Evolutionary conservation across 2,329 filamentous ascomycete genomes (phyloP).

Genomic region (Fusarium sp.): DNA sequence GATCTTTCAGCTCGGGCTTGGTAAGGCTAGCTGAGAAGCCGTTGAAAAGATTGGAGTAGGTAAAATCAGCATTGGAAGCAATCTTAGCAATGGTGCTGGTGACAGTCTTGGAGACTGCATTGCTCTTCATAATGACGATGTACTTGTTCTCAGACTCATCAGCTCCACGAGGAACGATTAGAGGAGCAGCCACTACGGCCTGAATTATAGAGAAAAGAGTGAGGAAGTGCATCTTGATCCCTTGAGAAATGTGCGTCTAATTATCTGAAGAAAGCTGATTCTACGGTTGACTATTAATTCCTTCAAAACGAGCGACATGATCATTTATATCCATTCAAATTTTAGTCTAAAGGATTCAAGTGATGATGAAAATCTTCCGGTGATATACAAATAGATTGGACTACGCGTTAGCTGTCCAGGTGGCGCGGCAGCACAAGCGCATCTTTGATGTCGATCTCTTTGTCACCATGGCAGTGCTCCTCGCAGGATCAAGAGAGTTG

Average conservation of each 20-base stretch:
- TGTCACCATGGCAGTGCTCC: not conserved
- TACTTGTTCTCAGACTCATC: not conserved
- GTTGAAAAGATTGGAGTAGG: not conserved
- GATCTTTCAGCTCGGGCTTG: not conserved
- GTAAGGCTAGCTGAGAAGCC: not conserved
- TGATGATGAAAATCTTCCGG: fast-evolving
- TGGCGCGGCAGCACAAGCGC: too few relatives aligned
- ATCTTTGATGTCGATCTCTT: not conserved
- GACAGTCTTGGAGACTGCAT: fast-evolving
- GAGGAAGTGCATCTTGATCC: not conserved
- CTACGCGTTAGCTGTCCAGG: not conserved
- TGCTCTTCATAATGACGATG: not conserved
- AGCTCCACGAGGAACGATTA: not conserved
- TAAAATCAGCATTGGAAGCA: not conserved
- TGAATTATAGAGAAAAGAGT: not conserved
- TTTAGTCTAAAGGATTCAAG: fast-evolving
- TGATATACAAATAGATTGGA: not conserved
- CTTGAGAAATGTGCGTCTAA: not conserved
- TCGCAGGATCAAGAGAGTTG: not conserved
- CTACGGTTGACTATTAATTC: fast-evolving
- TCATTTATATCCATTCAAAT: not conserved
- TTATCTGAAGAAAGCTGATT: not conserved
- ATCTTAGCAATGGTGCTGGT: fast-evolving
- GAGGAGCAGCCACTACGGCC: not conserved
- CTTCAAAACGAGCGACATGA: too few relatives aligned